Evolutionary conservation across 768 basidiomycete species (phyloP).

Genomic region (Cystofilobasidium bisporidii): DNA sequence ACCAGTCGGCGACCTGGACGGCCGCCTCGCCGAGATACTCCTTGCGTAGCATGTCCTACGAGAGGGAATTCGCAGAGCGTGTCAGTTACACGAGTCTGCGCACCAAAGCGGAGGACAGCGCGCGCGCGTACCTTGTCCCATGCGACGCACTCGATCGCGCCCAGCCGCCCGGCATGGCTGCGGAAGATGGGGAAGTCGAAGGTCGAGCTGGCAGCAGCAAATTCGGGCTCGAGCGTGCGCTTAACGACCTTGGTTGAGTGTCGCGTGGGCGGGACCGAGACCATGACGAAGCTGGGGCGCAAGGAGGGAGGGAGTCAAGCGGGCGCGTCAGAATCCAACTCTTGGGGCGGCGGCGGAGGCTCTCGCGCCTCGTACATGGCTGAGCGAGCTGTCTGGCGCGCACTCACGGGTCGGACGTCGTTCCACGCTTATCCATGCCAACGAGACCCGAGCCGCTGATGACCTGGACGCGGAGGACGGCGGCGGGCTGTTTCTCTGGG

Average conservation of each 20-base stretch:
- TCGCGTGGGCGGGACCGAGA: conserved; percentile 52
- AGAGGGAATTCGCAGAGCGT: neutral
- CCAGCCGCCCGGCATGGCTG: conserved; percentile 46
- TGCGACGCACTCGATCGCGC: conserved; percentile 63
- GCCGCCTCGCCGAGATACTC: conserved; percentile 88
- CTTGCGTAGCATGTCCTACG: conserved; percentile 59
- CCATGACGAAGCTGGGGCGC: conserved; percentile 56
- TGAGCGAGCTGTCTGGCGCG: no score
- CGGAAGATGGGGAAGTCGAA: conserved; percentile 82
- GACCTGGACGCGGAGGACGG: conserved; percentile 36
- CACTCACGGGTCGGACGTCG: conserved; percentile 39
- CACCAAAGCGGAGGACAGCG: neutral
- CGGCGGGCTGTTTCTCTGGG: conserved; percentile 29
- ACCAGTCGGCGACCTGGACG: conserved; percentile 74
- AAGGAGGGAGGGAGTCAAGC: conserved; percentile 6
- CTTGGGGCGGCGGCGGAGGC: no score
- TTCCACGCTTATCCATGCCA: conserved; percentile 37
- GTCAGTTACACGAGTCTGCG: neutral
- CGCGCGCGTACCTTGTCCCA: conserved; percentile 66
- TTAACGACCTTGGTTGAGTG: conserved; percentile 68
- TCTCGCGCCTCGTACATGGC: no score
- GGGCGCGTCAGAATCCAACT: conserved; percentile 7
- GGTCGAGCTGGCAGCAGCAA: conserved; percentile 59
- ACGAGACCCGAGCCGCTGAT: conserved; percentile 36
- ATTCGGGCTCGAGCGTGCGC: conserved; percentile 60